phyloP scores from a whole-genome alignment of 2,329 filamentous ascomycete genomes.

The Fusarium dimerum region DNA sequence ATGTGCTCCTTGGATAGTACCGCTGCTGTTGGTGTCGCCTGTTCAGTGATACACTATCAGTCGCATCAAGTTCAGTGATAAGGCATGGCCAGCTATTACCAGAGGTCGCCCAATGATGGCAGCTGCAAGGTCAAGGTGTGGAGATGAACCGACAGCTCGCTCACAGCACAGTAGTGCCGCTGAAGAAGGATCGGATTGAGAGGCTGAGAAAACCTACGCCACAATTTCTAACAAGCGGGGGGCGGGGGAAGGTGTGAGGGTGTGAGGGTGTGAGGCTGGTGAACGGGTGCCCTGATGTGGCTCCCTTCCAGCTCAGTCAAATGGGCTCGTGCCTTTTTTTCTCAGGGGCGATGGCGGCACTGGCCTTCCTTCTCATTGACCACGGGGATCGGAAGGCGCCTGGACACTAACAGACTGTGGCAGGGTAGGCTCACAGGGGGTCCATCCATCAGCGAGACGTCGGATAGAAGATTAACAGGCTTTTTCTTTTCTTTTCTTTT shows the following conservation, averaged over 20 bases:
- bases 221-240: not conserved
- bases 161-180: not conserved
- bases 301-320: not conserved
- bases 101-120: not conserved
- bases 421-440: not conserved
- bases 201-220: not conserved
- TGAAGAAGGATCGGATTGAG: not conserved
- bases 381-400: not conserved
- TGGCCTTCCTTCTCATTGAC: not conserved
- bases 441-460: not conserved
- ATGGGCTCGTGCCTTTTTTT: not conserved
- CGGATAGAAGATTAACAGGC: too few species aligned
- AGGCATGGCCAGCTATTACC: not conserved
- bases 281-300: not conserved
- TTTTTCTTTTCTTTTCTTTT: too few species aligned
- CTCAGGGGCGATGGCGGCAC: not conserved
- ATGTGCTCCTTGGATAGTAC: not conserved
- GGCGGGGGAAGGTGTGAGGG: not conserved
- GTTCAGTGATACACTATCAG: not conserved
- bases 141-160: not conserved
- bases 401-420: not conserved
- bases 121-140: not conserved
- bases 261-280: not conserved
- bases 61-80: not conserved
- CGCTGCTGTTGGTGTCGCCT: not conserved